A percentile compares a stretch with the other conserved stretches of the same genome.
These are phyloP conservation scores for Ogataea nakhonphanomensis DNA, from an alignment of 805 yeast genomes.

Conservation along the genomic window DNA sequence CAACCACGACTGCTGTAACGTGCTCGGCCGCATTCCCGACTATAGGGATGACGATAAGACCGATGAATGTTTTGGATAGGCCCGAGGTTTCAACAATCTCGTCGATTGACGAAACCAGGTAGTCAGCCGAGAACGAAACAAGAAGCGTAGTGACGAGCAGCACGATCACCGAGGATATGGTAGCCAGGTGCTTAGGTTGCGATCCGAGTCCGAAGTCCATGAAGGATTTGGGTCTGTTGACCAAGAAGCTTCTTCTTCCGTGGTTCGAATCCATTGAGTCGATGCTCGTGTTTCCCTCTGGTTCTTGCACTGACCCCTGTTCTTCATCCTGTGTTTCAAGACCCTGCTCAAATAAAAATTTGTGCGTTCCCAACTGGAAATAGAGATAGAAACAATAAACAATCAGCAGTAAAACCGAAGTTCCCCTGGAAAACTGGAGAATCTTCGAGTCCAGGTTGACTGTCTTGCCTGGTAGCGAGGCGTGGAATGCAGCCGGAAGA, in stretches of 20 bases:
- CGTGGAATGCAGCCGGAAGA: slow-evolving; percentile 95
- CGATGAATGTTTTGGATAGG: slow-evolving; percentile 90
- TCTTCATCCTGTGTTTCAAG: slow-evolving; percentile 33
- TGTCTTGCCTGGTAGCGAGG: slow-evolving; percentile 53
- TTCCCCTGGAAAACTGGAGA: slow-evolving; percentile 77
- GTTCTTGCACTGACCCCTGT: slow-evolving; percentile 2
- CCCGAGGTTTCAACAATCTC: slow-evolving; percentile 80
- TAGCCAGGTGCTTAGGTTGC: slow-evolving; percentile 41
- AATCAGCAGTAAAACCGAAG: slow-evolving; percentile 71
- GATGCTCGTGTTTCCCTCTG: neutral
- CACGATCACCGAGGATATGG: slow-evolving; percentile 50
- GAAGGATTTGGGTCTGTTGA: slow-evolving; percentile 30
- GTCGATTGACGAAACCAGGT: slow-evolving; percentile 90
- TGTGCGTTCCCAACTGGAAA: slow-evolving; percentile 90
- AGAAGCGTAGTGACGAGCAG: slow-evolving; percentile 66
- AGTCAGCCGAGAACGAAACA: slow-evolving; percentile 91
- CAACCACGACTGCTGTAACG: slow-evolving; percentile 93
- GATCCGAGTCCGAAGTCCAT: slow-evolving; percentile 26
- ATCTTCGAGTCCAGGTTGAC: slow-evolving; percentile 39
- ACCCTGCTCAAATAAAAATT: slow-evolving; percentile 59
- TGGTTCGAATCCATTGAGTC: slow-evolving; percentile 4
- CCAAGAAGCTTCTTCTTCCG: slow-evolving; percentile 27
- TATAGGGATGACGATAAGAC: slow-evolving; percentile 88
- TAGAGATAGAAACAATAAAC: slow-evolving; percentile 76
- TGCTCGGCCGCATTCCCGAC: slow-evolving; percentile 99